phyloP scores from a whole-genome alignment of 1,284 basidiomycete genomes.

The Flammula alnicola region DNA sequence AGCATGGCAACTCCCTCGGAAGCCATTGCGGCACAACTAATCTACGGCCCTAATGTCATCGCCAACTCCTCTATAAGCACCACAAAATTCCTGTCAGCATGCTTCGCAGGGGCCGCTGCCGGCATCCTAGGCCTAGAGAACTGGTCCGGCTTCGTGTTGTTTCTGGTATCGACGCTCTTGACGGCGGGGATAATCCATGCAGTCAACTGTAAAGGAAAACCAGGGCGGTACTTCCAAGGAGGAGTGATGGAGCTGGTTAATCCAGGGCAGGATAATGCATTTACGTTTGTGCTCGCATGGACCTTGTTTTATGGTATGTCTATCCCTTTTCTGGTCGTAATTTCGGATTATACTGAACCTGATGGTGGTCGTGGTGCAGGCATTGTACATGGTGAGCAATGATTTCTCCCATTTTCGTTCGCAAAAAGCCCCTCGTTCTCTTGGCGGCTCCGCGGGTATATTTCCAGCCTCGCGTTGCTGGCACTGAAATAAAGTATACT shows the following conservation, averaged over 20 bases:
- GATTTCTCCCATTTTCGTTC: constrained; percentile 5
- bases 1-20: constrained; percentile 36
- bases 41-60: constrained; percentile 74
- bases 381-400: constrained; percentile 46
- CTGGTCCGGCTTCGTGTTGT: constrained; percentile 79
- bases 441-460: background rate
- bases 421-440: background rate
- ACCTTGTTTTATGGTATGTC: constrained; percentile 83
- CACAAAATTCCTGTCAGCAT: constrained; percentile 79
- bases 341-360: too few relatives aligned
- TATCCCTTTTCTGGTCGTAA: too few relatives aligned
- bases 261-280: constrained; percentile 84
- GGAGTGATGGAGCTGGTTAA: constrained; percentile 72
- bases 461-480: too few relatives aligned
- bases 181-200: constrained; percentile 66
- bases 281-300: constrained; percentile 88
- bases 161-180: constrained; percentile 67
- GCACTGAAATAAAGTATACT: constrained; percentile 2
- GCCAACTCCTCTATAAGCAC: constrained; percentile 69
- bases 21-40: constrained; percentile 55
- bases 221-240: constrained; percentile 62
- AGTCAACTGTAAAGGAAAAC: constrained; percentile 72
- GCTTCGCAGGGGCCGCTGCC: constrained; percentile 83
- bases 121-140: constrained; percentile 88
- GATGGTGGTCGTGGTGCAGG: constrained; percentile 3